These are phyloP conservation scores for Colletotrichum paranaense DNA, from an alignment of 2,329 filamentous ascomycete species.

Conservation along the genomic window DNA sequence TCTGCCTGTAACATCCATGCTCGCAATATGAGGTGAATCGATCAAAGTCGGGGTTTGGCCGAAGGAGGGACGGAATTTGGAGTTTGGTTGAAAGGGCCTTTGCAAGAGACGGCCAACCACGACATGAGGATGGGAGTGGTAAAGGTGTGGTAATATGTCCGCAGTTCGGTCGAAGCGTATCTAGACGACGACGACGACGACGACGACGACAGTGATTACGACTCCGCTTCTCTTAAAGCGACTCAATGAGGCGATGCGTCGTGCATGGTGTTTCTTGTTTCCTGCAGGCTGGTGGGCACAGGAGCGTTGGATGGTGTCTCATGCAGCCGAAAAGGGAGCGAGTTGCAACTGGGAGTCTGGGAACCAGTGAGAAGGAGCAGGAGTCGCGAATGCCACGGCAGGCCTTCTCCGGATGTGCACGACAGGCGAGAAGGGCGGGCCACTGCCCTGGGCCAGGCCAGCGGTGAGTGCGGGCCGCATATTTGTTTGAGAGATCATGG, in stretches of 20 bases:
- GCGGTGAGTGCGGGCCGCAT: conserved; percentile 8
- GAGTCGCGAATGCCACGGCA: not conserved
- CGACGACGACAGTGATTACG: not conserved
- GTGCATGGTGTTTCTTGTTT: conserved; percentile 25
- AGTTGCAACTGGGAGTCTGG: not conserved
- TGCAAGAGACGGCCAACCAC: not conserved
- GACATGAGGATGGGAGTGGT: not conserved
- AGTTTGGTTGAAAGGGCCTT: not conserved
- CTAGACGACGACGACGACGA: not conserved
- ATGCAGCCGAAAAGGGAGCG: conserved; percentile 12
- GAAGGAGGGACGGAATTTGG: conserved; percentile 15
- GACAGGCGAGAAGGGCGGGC: not conserved
- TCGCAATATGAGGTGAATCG: conserved; percentile 26
- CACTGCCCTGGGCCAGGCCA: not conserved
- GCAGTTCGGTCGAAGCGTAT: not conserved
- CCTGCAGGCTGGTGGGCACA: not conserved
- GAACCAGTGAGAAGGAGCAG: not conserved
- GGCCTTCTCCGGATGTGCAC: conserved; percentile 29
- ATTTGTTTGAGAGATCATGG: conserved; percentile 21
- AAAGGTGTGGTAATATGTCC: not conserved
- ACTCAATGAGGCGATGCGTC: not conserved
- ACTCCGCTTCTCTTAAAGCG: not conserved
- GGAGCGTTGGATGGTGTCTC: not conserved
- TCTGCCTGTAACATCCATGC: not conserved
- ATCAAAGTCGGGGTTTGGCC: conserved; percentile 1